Evolutionary conservation across 2,329 filamentous ascomycete species (phyloP).

Genomic region (Sporothrix luriei): DNA sequence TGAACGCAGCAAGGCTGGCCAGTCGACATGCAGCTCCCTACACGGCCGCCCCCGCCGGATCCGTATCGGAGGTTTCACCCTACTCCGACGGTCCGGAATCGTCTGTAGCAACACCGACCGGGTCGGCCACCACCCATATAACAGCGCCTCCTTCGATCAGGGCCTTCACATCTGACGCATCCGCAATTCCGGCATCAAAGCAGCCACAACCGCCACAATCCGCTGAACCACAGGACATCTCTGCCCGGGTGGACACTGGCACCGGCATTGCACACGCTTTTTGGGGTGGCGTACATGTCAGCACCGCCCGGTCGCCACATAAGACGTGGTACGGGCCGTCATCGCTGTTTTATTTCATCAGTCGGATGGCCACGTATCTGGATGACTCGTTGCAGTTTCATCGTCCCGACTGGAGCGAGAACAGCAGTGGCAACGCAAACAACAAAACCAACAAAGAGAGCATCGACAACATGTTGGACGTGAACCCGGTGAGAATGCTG

Average conservation of each 20-base stretch:
- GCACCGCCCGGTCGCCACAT: slow-evolving; percentile 20
- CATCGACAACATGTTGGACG: slow-evolving; percentile 23
- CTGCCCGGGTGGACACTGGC: neutral
- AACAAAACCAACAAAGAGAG: neutral
- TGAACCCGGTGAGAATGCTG: neutral
- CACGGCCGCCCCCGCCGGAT: neutral
- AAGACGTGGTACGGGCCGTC: slow-evolving; percentile 27
- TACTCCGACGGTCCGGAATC: slow-evolving; percentile 10
- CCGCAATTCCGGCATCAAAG: neutral
- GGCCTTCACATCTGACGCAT: neutral
- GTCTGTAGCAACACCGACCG: neutral
- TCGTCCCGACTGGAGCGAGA: neutral
- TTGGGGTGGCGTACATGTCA: slow-evolving; percentile 24
- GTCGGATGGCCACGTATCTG: slow-evolving; percentile 1
- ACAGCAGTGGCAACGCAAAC: neutral
- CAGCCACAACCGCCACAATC: neutral
- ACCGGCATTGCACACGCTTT: slow-evolving; percentile 9
- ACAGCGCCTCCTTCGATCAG: neutral
- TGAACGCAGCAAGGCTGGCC: slow-evolving; percentile 2
- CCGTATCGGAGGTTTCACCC: neutral
- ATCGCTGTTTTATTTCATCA: slow-evolving; percentile 28
- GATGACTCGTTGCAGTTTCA: slow-evolving; percentile 4
- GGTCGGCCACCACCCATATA: neutral
- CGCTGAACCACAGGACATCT: neutral
- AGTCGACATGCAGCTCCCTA: neutral